phyloP scores from a whole-genome alignment of 2,329 filamentous ascomycete genomes.

The Penicillium sp. region DNA sequence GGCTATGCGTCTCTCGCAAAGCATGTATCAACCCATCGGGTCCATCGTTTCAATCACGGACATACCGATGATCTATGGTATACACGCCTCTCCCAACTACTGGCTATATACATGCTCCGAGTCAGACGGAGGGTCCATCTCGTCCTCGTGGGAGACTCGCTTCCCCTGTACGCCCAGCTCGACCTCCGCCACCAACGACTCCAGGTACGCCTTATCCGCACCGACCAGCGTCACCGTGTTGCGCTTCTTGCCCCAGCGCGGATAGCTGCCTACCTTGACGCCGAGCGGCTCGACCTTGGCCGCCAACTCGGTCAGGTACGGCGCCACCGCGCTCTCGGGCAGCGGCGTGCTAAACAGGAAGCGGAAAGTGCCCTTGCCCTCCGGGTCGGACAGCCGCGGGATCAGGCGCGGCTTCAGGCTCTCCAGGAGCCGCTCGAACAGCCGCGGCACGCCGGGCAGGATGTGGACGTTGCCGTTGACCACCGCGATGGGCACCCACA shows the following conservation, averaged over 20 bases:
- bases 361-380: conserved; percentile 74
- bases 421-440: conserved; percentile 77
- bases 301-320: conserved; percentile 77
- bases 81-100: conserved; percentile 7
- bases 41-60: too few species aligned
- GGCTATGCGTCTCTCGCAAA: too few species aligned
- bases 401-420: conserved; percentile 69
- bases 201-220: conserved; percentile 71
- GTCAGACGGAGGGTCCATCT: conserved; percentile 55
- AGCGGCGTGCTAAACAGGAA: conserved; percentile 84
- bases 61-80: too few species aligned
- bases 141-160: conserved; percentile 67
- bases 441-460: conserved; percentile 78
- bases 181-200: conserved; percentile 74
- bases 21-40: too few species aligned
- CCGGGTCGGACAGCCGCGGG: conserved; percentile 71
- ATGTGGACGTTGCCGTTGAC: conserved; percentile 95
- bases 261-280: conserved; percentile 94
- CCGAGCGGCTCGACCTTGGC: conserved; percentile 68
- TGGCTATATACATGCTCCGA: conserved; percentile 25
- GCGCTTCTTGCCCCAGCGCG: conserved; percentile 78
- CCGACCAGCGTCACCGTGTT: conserved; percentile 90
- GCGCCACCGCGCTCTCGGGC: conserved; percentile 79
- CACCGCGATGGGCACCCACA: conserved; percentile 87
- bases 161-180: conserved; percentile 71